Base-by-base conservation (phyloP, 768 basidiomycete species). In the Kwoniella dejecticola region DNA sequence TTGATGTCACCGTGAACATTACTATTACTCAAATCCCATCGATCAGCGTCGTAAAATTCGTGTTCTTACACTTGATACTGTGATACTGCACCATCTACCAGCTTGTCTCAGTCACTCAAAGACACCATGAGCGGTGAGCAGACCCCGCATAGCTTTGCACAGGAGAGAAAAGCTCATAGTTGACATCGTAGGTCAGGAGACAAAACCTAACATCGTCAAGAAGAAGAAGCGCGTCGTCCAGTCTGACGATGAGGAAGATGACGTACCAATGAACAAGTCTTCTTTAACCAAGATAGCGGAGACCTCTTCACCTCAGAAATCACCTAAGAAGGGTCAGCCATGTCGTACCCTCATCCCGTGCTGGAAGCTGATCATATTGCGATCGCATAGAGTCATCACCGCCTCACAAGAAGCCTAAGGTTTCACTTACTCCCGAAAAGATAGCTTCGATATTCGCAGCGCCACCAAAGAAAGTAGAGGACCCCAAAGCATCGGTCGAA, bases 171-270 rank as follows among this genome's bases (percentile, higher is more conserved):
- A 36, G 33, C 7, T 36, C 33, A 41, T 41, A 8, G 27, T 55
- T 49, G 38, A 52, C 21, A 7, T 27, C n/a, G 2, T 21, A 19
- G 19, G 8, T 19, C 54, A 52, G 3, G 68, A 66, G 3, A 30
- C 66, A 27, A 69, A 67, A 46, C 29, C 21, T 17, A 27, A 62
- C 33, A 31, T 38, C 23, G 19, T 36, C 0, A 52, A 46, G 46
- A 64, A 69, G 61, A 70, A 69, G 56, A 75, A 72, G 60, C 68
- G 71, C 13, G 52, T 75, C 13, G 65, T 75, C 46, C 53, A 63
- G 41, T 68, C 71, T 10, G 70, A 72, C 42, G 66, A 68, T 4
- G 70, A 71, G 30, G 73, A 63, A 4, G 66, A 63, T 24, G 63
- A 26, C 11, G n/a, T 36, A 3, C 41, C 38, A 15, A n/a, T 46